Conservation (phyloP, 805 yeast genomes). For the Monosporozyma solicola region DNA sequence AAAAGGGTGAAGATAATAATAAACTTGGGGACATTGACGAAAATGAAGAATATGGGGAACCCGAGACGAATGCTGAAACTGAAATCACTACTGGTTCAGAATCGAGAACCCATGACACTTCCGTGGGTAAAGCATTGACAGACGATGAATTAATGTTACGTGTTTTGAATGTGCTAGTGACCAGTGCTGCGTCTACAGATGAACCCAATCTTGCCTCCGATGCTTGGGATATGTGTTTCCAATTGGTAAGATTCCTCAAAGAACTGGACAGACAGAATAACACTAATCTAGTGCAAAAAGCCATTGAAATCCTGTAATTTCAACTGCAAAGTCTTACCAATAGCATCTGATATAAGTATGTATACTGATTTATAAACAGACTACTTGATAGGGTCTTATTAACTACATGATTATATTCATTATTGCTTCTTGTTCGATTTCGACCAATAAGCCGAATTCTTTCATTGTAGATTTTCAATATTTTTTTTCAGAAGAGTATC, state of each 20-base stretch:
- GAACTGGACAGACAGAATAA: constrained; percentile 24
- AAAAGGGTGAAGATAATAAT: neutral
- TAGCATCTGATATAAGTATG: neutral
- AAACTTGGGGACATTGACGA: neutral
- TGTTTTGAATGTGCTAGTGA: constrained; percentile 22
- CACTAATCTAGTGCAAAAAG: constrained; percentile 18
- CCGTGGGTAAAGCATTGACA: constrained; percentile 14
- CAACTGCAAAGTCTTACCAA: neutral
- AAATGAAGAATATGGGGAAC: neutral
- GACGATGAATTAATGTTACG: constrained; percentile 28
- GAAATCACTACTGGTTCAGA: neutral
- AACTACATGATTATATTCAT: neutral
- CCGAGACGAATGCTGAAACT: neutral
- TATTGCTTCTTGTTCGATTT: neutral
- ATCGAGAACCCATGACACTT: neutral
- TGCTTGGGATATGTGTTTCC: constrained; percentile 31
- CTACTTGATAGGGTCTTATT: neutral
- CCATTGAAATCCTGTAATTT: constrained; percentile 14
- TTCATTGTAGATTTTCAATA: neutral
- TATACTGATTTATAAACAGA: neutral
- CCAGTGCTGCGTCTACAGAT: constrained; percentile 21
- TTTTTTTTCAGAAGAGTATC: neutral
- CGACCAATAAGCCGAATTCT: neutral
- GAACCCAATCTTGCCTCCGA: constrained; percentile 23
- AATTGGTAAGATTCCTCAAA: constrained; percentile 22